Conservation (phyloP, 1,284 basidiomycete species). For the Cystobasidium slooffiae region DNA sequence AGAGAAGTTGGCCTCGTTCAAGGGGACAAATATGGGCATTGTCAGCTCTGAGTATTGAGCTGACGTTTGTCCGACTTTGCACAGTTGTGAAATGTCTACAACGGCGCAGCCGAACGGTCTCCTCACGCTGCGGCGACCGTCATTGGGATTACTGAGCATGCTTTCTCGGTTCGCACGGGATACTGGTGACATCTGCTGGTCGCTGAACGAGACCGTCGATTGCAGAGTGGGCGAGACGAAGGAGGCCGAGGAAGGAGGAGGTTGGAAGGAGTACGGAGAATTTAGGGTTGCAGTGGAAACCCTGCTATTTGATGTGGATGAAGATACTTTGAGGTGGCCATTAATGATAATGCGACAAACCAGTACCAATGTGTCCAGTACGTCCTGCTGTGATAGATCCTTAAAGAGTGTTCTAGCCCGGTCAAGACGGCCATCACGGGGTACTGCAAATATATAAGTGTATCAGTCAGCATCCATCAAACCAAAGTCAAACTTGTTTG, state of each 20-base stretch:
- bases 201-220: conserved; percentile 6
- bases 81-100: conserved; percentile 78
- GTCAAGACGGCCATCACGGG: conserved; percentile 58
- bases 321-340: conserved; percentile 56
- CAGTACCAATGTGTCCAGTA: conserved; percentile 79
- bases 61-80: conserved; percentile 61
- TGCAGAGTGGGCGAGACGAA: conserved; percentile 12
- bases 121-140: conserved; percentile 62
- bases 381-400: conserved; percentile 82
- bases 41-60: conserved; percentile 70
- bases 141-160: conserved; percentile 24
- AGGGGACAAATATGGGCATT: conserved; percentile 86
- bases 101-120: conserved; percentile 94
- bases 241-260: conserved; percentile 9
- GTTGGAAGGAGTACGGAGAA: conserved; percentile 22
- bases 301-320: neutral
- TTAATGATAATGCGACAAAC: conserved; percentile 90
- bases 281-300: conserved; percentile 3
- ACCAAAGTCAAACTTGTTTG: conserved; percentile 39
- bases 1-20: conserved; percentile 81
- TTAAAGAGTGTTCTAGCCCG: conserved; percentile 75
- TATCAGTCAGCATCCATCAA: conserved; percentile 1
- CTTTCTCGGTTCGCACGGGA: neutral
- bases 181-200: neutral
- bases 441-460: conserved; percentile 52